A percentile compares a stretch with the other conserved stretches of the same genome.
These are phyloP conservation scores for Dissophora globulifera DNA, from an alignment of 192 early-diverging fungal genomes.

Conservation along the genomic window DNA sequence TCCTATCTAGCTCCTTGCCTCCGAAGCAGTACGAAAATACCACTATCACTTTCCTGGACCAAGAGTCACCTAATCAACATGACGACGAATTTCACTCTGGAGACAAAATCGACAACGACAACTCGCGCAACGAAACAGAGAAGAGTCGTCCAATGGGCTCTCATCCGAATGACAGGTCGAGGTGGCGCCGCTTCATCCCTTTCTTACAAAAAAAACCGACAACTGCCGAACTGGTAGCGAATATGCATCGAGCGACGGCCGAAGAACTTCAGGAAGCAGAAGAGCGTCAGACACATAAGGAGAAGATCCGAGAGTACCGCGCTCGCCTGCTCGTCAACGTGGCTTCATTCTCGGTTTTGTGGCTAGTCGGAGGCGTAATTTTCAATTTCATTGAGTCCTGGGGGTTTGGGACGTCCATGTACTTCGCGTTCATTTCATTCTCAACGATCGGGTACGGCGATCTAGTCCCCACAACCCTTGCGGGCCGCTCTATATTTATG, in stretches of 20 bases:
- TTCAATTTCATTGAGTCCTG: constrained; percentile 33
- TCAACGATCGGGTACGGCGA: constrained; percentile 39
- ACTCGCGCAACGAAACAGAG: not conserved
- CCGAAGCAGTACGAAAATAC: not conserved
- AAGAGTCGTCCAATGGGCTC: not conserved
- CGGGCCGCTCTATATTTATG: constrained; percentile 22
- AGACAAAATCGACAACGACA: not conserved
- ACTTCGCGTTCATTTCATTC: constrained; percentile 34
- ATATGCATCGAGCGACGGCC: not conserved
- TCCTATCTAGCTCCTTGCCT: too few species aligned
- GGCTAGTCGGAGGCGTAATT: constrained; percentile 31
- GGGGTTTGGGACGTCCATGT: constrained; percentile 21
- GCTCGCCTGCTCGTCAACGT: constrained; percentile 16
- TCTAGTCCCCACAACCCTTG: constrained; percentile 8
- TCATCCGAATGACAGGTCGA: not conserved
- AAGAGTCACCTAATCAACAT: not conserved
- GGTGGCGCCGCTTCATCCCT: not conserved
- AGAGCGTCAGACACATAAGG: constrained; percentile 12
- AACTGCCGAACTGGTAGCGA: too few species aligned
- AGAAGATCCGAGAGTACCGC: constrained; percentile 31
- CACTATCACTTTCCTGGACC: not conserved
- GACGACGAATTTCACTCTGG: not conserved
- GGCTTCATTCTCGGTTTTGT: constrained; percentile 23
- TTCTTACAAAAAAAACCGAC: not conserved
- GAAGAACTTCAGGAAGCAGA: constrained; percentile 23